Evolutionary conservation across 768 basidiomycete species (phyloP).

Genomic region (Amanita brunnescens): DNA sequence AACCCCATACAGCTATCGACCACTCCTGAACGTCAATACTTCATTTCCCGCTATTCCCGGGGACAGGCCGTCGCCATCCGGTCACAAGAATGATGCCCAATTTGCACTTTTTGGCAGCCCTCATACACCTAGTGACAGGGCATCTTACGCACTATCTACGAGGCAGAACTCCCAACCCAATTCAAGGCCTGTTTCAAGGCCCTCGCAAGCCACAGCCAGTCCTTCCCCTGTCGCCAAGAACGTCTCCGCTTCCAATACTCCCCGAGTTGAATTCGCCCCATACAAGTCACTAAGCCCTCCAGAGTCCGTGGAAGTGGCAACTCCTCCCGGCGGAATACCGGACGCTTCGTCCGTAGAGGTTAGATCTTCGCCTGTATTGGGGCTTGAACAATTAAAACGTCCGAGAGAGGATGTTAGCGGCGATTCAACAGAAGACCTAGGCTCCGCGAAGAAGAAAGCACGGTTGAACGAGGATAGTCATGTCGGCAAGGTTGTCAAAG

Average conservation of each 20-base stretch:
- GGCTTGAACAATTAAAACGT: constrained; percentile 8
- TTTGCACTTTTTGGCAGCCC: not conserved
- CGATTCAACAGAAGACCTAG: not conserved
- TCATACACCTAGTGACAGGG: not conserved
- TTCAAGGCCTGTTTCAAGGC: not conserved
- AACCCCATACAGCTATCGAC: not conserved
- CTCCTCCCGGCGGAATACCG: constrained; percentile 5
- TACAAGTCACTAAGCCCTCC: constrained; percentile 3
- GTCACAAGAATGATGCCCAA: not conserved
- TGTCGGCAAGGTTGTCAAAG: constrained; percentile 5
- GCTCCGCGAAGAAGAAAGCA: not conserved
- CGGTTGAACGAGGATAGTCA: constrained; percentile 6
- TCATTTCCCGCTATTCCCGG: not conserved
- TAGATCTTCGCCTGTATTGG: constrained; percentile 5
- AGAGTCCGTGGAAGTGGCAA: constrained; percentile 4
- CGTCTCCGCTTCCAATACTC: not conserved
- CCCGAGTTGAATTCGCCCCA: not conserved
- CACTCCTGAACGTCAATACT: not conserved
- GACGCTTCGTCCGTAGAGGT: not conserved
- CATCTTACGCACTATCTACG: not conserved
- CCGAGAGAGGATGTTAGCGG: not conserved
- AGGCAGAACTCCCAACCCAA: not conserved
- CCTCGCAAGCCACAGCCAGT: not conserved
- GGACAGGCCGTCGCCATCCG: not conserved
- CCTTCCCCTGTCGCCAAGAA: not conserved